A percentile compares a stretch with the other conserved stretches of the same genome.
phyloP scores from a whole-genome alignment of 2,329 filamentous ascomycete genomes.

The Epichloe uncinata region DNA sequence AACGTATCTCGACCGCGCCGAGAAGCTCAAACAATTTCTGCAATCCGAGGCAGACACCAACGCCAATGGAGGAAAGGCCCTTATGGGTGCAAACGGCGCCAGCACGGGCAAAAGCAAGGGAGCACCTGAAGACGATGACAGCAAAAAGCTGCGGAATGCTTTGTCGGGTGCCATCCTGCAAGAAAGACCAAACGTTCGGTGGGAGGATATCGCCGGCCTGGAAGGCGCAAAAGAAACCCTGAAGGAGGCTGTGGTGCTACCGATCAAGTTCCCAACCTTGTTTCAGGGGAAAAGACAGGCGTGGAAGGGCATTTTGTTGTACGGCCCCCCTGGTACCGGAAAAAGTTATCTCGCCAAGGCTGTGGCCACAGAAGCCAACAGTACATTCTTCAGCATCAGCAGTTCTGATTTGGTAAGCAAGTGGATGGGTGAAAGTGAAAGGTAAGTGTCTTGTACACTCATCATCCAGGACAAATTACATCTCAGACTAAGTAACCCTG shows the following conservation, averaged over 20 bases:
- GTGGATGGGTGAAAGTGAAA: slow-evolving; percentile 99
- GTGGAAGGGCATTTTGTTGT: slow-evolving; percentile 95
- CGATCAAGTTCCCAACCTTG: slow-evolving; percentile 95
- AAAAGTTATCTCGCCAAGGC: slow-evolving; percentile 97
- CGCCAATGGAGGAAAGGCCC: slow-evolving; percentile 47
- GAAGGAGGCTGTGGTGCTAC: slow-evolving; percentile 93
- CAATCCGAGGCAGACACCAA: slow-evolving; percentile 64
- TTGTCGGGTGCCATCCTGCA: slow-evolving; percentile 84
- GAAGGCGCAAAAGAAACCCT: slow-evolving; percentile 91
- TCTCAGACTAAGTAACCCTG: slow-evolving; percentile 9
- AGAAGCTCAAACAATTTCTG: slow-evolving; percentile 91
- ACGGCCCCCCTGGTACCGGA: slow-evolving; percentile 85
- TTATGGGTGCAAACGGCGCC: slow-evolving; percentile 57
- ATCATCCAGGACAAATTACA: not conserved
- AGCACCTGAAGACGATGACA: slow-evolving; percentile 74
- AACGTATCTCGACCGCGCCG: slow-evolving; percentile 97
- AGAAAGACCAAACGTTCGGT: slow-evolving; percentile 91
- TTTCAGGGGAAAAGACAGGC: slow-evolving; percentile 94
- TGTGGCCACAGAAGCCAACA: slow-evolving; percentile 95
- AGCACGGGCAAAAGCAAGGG: slow-evolving; percentile 46
- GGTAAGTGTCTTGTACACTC: slow-evolving; percentile 36
- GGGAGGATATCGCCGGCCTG: slow-evolving; percentile 94
- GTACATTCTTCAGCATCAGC: slow-evolving; percentile 97
- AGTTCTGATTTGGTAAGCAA: slow-evolving; percentile 96
- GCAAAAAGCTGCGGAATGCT: slow-evolving; percentile 87